Base-by-base conservation (phyloP, 495 filamentous ascomycete species). In the Penicillium malachiteum region DNA sequence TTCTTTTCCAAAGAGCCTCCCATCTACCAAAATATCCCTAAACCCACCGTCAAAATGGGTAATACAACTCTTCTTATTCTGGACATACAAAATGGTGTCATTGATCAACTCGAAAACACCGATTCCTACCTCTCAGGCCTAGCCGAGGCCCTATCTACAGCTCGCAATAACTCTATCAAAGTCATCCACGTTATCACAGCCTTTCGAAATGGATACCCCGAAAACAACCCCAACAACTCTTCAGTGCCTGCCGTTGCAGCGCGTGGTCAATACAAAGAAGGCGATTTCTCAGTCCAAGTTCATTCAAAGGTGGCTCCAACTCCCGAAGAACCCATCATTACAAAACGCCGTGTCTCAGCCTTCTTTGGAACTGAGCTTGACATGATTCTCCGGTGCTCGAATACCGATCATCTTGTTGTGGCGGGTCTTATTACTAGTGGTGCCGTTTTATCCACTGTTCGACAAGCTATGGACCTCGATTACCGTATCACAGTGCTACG, bases 361-460 rank as follows among this genome's bases (percentile, higher is more conserved):
- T 73, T 78, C 54, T 45, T 54, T 1, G 62, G 63, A 13, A 74
- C 67, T 1, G 70, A 71, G 3, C 56, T 77, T 5, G 74, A 76
- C 8, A 52, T 73, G 21, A 54, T 75, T 10, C 66, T 78, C 2
- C 68, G 72, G 10, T 60, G 63, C 39, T 57, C 61, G 9, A 62
- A 55, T 7, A 57, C 64, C 1, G 55, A 72, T 33, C 53, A 60
- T 10, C 32, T 77, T 3, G 67, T 75, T 11, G 17, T 77, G 3
- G 62, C 64, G 0, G 74, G 74, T 1, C 42, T 76, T 16, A 63
- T 50, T 21, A 72, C 74, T 4, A 73, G 71, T 30, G 74, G 72
- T 10, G 73, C 69, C 7, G 71, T 76, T 7, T 57, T 78, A 32
- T 75, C 72, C 4, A 78, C 74, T 11, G 59, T 77, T 21, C 69